These are phyloP conservation scores for Chaetomium olivaceum DNA, from an alignment of 2,329 filamentous ascomycete species.

Conservation along the genomic window DNA sequence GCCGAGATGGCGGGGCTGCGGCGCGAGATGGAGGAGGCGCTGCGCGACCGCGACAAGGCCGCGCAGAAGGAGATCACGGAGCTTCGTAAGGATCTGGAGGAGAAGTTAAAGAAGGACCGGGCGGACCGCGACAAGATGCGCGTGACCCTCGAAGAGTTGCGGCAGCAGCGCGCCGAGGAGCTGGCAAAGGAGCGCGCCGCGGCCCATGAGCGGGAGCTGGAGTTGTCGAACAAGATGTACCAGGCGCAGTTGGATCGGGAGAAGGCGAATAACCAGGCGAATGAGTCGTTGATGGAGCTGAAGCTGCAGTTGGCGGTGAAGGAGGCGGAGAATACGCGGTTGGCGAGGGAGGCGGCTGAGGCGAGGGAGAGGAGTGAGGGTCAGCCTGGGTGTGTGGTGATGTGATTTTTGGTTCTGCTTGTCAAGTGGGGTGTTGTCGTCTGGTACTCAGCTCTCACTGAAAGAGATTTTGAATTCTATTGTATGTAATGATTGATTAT, in stretches of 20 bases:
- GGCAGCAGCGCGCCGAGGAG: neutral
- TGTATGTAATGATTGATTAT: too few relatives aligned
- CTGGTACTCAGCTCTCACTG: too few relatives aligned
- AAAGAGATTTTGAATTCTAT: neutral
- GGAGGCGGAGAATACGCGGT: neutral
- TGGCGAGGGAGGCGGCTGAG: neutral
- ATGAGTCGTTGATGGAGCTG: neutral
- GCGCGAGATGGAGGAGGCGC: neutral
- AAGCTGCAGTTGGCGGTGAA: neutral
- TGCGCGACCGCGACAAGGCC: neutral
- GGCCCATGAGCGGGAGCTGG: neutral
- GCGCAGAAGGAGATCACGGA: neutral
- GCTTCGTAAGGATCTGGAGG: neutral
- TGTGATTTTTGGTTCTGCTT: neutral
- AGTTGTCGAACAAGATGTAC: neutral
- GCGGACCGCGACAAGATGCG: neutral
- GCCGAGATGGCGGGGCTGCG: neutral
- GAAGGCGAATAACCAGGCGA: neutral
- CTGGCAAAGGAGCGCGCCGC: neutral
- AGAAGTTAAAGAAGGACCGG: neutral
- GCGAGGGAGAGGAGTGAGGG: neutral
- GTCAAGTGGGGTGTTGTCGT: too few relatives aligned
- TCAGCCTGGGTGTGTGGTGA: neutral
- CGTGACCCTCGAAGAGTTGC: neutral
- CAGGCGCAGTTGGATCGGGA: neutral